Evolutionary conservation across 2,329 filamentous ascomycete species (phyloP).

Genomic region (Pyricularia sp.): DNA sequence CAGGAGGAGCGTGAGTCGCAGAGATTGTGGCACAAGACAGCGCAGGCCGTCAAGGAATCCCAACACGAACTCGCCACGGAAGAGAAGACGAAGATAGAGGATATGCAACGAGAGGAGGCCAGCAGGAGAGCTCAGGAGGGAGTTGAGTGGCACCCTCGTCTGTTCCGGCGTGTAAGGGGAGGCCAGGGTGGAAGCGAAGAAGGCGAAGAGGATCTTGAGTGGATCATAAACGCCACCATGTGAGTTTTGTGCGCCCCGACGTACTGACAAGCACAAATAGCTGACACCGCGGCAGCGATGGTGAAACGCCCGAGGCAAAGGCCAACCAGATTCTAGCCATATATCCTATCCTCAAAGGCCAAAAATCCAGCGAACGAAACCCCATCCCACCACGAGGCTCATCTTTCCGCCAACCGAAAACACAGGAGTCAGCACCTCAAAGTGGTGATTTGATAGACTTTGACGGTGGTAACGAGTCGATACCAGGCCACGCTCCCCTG

Average conservation of each 20-base stretch:
- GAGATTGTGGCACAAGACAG: constrained; percentile 74
- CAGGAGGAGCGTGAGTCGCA: constrained; percentile 89
- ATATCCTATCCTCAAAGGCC: constrained; percentile 74
- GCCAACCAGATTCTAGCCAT: constrained; percentile 79
- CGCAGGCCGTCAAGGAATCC: constrained; percentile 68
- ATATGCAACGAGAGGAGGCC: constrained; percentile 82
- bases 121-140: constrained; percentile 68
- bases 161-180: constrained; percentile 70
- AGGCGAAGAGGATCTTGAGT: constrained; percentile 84
- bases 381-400: constrained; percentile 41
- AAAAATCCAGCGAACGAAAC: constrained; percentile 47
- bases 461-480: constrained; percentile 30
- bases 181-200: constrained; percentile 64
- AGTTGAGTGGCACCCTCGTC: constrained; percentile 76
- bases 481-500: constrained; percentile 5
- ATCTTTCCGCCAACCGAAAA: constrained; percentile 10
- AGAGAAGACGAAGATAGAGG: constrained; percentile 94
- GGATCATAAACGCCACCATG: constrained; percentile 86
- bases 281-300: constrained; percentile 37
- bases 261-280: neutral
- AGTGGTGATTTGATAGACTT: constrained; percentile 45
- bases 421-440: constrained; percentile 11
- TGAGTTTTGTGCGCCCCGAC: constrained; percentile 29
- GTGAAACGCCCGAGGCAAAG: constrained; percentile 56
- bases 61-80: constrained; percentile 88